phyloP scores from a whole-genome alignment of 768 basidiomycete genomes.

The Suillus variegatus region DNA sequence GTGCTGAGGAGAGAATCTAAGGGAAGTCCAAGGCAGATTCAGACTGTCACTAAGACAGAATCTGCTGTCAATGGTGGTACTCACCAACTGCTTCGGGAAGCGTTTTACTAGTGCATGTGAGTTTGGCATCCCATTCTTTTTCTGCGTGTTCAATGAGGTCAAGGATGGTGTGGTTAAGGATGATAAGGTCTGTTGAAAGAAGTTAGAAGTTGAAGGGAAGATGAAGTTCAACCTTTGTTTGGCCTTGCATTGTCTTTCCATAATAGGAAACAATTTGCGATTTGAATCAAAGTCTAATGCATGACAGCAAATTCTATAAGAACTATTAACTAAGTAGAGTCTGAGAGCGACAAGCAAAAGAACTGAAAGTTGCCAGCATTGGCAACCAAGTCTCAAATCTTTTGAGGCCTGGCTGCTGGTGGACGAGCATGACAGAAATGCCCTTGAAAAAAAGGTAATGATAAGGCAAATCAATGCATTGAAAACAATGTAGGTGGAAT shows the following conservation, averaged over 20 bases:
- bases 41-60: background rate
- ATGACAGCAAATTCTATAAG: background rate
- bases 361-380: background rate
- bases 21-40: background rate
- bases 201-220: background rate
- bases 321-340: background rate
- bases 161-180: slow-evolving; percentile 43
- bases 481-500: background rate
- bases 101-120: slow-evolving; percentile 37
- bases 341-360: background rate
- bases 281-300: background rate
- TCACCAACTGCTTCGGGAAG: slow-evolving; percentile 41
- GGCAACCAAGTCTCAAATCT: background rate
- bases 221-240: background rate
- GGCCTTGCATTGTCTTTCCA: background rate
- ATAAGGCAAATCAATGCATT: background rate
- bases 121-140: slow-evolving; percentile 39
- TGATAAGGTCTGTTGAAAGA: background rate
- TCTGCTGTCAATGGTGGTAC: slow-evolving; percentile 26
- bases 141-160: slow-evolving; percentile 43
- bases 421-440: background rate
- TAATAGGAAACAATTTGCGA: background rate
- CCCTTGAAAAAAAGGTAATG: background rate
- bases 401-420: background rate
- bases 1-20: background rate